Base-by-base conservation (phyloP, 139 green algal genomes). In the Micractinium conductrix region DNA sequence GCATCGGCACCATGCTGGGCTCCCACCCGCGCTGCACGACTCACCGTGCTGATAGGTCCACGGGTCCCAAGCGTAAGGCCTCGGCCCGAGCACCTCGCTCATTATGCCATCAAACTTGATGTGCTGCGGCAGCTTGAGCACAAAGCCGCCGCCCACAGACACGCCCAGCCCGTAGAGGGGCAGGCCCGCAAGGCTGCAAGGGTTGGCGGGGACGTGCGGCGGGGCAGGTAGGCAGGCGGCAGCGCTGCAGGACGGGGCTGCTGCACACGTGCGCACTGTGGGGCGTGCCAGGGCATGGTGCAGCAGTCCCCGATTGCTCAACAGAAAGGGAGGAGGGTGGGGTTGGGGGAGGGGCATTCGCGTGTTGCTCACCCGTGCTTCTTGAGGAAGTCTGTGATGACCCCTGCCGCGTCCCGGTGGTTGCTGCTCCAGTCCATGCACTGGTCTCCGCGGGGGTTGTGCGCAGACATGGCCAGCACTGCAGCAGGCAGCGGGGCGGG, bases 91-190 rank as follows among this genome's bases (percentile, higher is more conserved):
- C 53, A 81, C 75, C 55, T 72, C 55, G 4, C 53, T 72, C 53
- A 81, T n/a, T 24, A 81, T 26, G 37, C 75, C 75, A 3, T 71
- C 53, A 53, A 81, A 72, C 37, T 28, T 44, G 24, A 81, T 12
- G 7, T 50, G 21, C 26, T 63, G 45, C 53, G 75, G 45, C 55
- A 81, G 75, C 75, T 81, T 81, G 37, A 50, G 6, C 75, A 81
- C 75, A 71, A 81, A 81, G 75, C 75, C 53, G 75, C 75, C 75
- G 21, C 75, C 75, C 55, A 81, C 75, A 38, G 75, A 81, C 22
- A 81, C 75, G 26, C 75, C 75, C 75, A 81, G 75, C n/a, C 53
- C 75, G 38, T 72, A 81, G 24, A 81, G 75, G 24, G 75, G 75
- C 53, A 81, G 75, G 8, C 10, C 10, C 37, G 55, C 53, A 37